Evolutionary conservation across 805 yeast species (phyloP), one percentile per base, ranked within the genome.

Genomic region (Lipomyces lipofer): DNA sequence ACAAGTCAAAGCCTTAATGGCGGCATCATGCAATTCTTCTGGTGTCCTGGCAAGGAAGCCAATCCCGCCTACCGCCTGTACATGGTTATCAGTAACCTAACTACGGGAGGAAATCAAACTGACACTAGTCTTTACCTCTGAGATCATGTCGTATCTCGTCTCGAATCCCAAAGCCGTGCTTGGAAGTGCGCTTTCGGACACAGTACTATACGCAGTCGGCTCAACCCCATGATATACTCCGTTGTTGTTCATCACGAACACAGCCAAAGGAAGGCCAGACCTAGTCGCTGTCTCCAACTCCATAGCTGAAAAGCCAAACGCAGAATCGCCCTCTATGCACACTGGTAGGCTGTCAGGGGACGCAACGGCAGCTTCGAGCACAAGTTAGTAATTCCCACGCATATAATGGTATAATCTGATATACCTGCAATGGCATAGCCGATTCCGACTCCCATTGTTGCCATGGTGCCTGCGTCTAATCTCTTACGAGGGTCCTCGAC

Each of bases 391-490:
- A 10, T 21, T 6, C 9, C 10, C 4, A 10, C 9, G 4, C 13
- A n/a, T 6, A 22, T 6, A 3, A 10, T 8, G 15, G 12, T 38
- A 12, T 12, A 19, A 22, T 5, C 10, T 2, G 2, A 45, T 51
- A 5, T 32, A 52, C 57, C 78, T 0, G 87, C 82, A 57, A 85
- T 78, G 1, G 86, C 84, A 63, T 85, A 85, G 0, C 88, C 88
- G 15, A 84, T 52, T 0, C 89, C 91, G 29, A 84, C 73, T 2
- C 91, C 91, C 90, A 85, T 85, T 0, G 89, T 85, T 0, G 88
- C 88, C 68, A 82, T 83, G 0, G 89, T 84, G 3, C 89, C 90
- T 1, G 88, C 87, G 63, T 85, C 91, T 21, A 85, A 68, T 35
- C 88, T 68, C 19, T 73, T 77, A 54, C 77, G 75, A 0, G 89